Evolutionary conservation across 805 yeast species (phyloP).

Genomic region (Zygoascus tannicola): DNA sequence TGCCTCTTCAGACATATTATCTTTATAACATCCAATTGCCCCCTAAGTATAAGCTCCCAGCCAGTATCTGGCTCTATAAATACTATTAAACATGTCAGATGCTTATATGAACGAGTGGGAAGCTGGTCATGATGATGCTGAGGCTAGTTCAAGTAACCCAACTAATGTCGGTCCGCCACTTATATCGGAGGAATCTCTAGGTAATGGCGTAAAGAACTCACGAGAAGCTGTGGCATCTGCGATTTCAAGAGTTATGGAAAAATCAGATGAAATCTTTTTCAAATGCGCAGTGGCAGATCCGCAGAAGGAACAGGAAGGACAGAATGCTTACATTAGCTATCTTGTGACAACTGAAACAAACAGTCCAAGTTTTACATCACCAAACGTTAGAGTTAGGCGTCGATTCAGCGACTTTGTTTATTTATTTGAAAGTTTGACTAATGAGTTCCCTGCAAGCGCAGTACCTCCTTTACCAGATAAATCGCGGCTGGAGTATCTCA

Average conservation of each 20-base stretch:
- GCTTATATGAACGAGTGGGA: not conserved
- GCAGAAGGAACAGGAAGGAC: conserved; percentile 60
- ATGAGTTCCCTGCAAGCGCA: conserved; percentile 76
- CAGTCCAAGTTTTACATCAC: conserved; percentile 44
- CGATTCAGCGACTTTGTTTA: conserved; percentile 82
- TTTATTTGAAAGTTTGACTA: conserved; percentile 60
- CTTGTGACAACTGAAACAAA: conserved; percentile 54
- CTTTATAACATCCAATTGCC: too few relatives aligned
- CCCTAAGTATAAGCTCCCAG: too few relatives aligned
- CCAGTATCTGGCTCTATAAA: too few relatives aligned
- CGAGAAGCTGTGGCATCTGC: not conserved
- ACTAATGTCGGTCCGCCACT: not conserved
- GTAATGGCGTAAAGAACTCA: not conserved
- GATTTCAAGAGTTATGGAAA: not conserved
- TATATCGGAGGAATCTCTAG: not conserved
- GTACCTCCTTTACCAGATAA: conserved; percentile 94
- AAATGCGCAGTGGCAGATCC: conserved; percentile 47
- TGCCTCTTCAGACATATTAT: too few relatives aligned
- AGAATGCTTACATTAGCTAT: conserved; percentile 70
- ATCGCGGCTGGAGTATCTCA: conserved; percentile 80
- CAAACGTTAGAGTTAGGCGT: conserved; percentile 50
- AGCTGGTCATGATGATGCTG: not conserved
- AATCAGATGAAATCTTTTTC: conserved; percentile 24
- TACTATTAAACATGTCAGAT: not conserved
- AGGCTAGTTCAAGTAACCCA: not conserved